A percentile compares a stretch with the other conserved stretches of the same genome.
phyloP scores from a whole-genome alignment of 495 filamentous ascomycete genomes.

The Talaromyces ruber region DNA sequence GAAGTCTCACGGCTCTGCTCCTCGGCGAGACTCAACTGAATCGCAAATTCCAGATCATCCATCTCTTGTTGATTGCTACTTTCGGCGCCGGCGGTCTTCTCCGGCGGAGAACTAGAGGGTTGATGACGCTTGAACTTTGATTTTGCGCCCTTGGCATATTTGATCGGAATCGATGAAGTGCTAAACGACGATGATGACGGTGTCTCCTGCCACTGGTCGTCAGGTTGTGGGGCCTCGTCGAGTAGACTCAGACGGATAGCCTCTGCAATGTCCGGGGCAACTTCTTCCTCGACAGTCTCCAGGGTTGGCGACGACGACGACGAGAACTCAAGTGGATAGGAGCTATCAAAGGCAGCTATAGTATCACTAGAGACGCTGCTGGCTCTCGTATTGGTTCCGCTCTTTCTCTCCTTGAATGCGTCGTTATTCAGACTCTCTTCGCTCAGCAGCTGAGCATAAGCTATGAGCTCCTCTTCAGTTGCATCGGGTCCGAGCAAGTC shows the following conservation, averaged over 20 bases:
- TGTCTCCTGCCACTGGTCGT: conserved; percentile 21
- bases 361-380: conserved; percentile 36
- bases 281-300: conserved; percentile 41
- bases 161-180: conserved; percentile 37
- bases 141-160: conserved; percentile 32
- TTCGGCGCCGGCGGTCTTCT: conserved; percentile 13
- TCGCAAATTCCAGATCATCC: conserved; percentile 74
- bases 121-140: conserved; percentile 8
- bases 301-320: conserved; percentile 32
- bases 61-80: conserved; percentile 42
- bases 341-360: conserved; percentile 35
- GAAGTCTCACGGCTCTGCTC: conserved; percentile 45
- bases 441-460: conserved; percentile 82
- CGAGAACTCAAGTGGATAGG: conserved; percentile 39
- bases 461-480: conserved; percentile 80
- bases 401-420: conserved; percentile 45
- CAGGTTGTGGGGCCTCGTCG: conserved; percentile 28
- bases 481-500: conserved; percentile 64
- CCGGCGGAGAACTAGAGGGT: conserved; percentile 11
- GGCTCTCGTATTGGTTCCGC: conserved; percentile 37
- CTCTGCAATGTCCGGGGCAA: conserved; percentile 69
- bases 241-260: conserved; percentile 73
- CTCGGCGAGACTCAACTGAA: conserved; percentile 79
- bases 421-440: conserved; percentile 64
- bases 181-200: conserved; percentile 30